These are phyloP conservation scores for Aspergillus sp. DNA, from an alignment of 2,329 filamentous ascomycete genomes.

Conservation along the genomic window DNA sequence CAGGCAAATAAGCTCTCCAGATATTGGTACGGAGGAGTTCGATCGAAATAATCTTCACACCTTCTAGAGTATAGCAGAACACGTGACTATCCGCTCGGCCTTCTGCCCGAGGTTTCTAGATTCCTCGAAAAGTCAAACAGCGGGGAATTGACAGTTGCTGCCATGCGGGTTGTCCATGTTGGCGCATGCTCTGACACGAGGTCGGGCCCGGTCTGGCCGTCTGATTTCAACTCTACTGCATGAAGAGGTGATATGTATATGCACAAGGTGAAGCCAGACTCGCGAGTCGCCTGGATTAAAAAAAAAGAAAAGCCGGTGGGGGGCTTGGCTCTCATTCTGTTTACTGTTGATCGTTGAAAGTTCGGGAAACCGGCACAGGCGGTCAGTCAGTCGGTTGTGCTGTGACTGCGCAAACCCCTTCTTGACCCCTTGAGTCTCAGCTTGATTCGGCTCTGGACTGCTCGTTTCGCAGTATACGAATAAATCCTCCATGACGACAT, in stretches of 20 bases:
- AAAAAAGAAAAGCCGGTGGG: too few relatives aligned
- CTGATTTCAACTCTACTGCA: constrained; percentile 3
- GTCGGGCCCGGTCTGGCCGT: not conserved
- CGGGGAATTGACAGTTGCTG: not conserved
- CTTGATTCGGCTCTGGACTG: not conserved
- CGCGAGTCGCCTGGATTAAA: too few relatives aligned
- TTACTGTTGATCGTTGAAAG: not conserved
- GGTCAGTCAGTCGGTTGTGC: constrained; percentile 9
- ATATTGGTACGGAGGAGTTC: too few relatives aligned
- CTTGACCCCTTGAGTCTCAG: not conserved
- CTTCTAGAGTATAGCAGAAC: not conserved
- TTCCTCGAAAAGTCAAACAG: too few relatives aligned
- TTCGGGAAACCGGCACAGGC: constrained; percentile 37
- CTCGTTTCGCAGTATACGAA: not conserved
- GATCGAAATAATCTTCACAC: too few relatives aligned
- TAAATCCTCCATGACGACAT: not conserved
- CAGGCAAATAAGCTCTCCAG: too few relatives aligned
- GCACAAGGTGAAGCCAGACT: too few relatives aligned
- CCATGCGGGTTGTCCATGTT: not conserved
- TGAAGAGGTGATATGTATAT: not conserved
- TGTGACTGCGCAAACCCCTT: not conserved
- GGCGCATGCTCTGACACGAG: not conserved
- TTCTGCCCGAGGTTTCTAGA: not conserved
- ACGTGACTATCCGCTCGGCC: not conserved
- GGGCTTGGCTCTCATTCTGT: not conserved